A percentile compares a stretch with the other conserved stretches of the same genome.
These are phyloP conservation scores for Elaeis oleifera DNA, from an alignment of 202 grass and related monocot species.

Conservation along the genomic window DNA sequence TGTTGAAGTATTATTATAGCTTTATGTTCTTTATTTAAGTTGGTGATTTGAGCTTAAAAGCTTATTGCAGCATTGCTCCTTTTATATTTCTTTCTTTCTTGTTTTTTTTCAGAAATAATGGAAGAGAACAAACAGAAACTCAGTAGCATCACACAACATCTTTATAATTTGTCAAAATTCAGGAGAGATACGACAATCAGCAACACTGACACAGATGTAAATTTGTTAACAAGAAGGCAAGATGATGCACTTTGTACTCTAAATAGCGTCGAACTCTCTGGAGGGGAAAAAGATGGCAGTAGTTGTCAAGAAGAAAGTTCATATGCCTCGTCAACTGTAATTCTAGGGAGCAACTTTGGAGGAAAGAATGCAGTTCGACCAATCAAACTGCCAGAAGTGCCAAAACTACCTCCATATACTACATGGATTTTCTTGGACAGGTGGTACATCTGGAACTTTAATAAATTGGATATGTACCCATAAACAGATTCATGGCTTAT, in stretches of 20 bases:
- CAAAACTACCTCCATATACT: constrained; percentile 75
- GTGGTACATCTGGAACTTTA: constrained; percentile 28
- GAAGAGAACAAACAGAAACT: constrained; percentile 72
- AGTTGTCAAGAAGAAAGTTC: constrained; percentile 76
- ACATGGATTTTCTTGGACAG: constrained; percentile 99
- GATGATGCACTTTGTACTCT: constrained; percentile 53
- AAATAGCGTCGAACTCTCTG: constrained; percentile 46
- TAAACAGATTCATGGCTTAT: too few species aligned
- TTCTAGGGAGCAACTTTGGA: constrained; percentile 52
- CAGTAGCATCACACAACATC: constrained; percentile 50
- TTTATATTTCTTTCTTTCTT: neutral
- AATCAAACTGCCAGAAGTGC: constrained; percentile 66
- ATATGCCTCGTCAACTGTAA: constrained; percentile 46
- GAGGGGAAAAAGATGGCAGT: constrained; percentile 48
- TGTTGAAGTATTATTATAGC: neutral
- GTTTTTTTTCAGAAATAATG: constrained; percentile 62
- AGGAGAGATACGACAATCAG: constrained; percentile 54
- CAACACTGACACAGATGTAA: constrained; percentile 40
- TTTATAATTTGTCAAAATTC: constrained; percentile 61
- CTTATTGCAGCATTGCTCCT: neutral
- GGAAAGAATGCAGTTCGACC: constrained; percentile 49
- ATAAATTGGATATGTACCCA: too few species aligned
- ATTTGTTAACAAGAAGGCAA: constrained; percentile 82
- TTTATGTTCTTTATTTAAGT: constrained; percentile 2
- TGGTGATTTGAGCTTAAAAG: neutral